Conservation (phyloP, 2,329 filamentous ascomycete species). For the Fusarium sp. region DNA sequence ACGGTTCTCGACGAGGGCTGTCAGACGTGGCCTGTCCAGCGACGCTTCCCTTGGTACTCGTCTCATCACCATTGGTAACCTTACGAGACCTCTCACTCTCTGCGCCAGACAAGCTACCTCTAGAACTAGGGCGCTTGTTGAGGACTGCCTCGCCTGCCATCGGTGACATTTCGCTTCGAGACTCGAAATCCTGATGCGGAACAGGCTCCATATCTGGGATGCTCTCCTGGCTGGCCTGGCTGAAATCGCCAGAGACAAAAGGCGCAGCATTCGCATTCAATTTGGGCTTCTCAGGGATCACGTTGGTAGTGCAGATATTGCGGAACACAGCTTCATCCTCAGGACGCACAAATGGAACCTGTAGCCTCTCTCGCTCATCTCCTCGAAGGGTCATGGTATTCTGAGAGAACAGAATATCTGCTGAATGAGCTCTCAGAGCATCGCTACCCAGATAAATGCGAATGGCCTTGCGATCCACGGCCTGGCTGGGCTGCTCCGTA, state of each 20-base stretch:
- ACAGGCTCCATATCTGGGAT: constrained; percentile 23
- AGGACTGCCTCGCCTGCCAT: constrained; percentile 50
- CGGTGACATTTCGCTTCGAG: constrained; percentile 50
- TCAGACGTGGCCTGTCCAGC: constrained; percentile 43
- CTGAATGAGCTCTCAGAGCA: constrained; percentile 83
- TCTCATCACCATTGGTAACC: constrained; percentile 39
- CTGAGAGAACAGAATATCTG: constrained; percentile 90
- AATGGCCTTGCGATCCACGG: constrained; percentile 67
- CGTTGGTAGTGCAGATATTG: constrained; percentile 72
- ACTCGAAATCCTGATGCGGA: constrained; percentile 43
- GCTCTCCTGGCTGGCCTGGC: constrained; percentile 36
- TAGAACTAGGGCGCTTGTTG: constrained; percentile 50
- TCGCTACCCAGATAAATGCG: constrained; percentile 93
- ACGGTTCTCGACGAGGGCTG: constrained; percentile 57
- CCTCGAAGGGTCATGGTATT: constrained; percentile 90
- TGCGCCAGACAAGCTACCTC: constrained; percentile 53
- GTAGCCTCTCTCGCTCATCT: constrained; percentile 85
- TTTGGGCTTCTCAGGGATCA: constrained; percentile 66
- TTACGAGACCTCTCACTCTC: constrained; percentile 55
- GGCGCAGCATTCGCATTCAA: constrained; percentile 65
- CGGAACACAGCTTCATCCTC: constrained; percentile 88
- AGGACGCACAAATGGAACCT: constrained; percentile 90
- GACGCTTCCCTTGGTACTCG: constrained; percentile 43
- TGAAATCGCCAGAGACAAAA: constrained; percentile 54
- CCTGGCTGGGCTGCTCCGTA: constrained; percentile 55